These are phyloP conservation scores for Bacidia gigantensis DNA, from an alignment of 495 filamentous ascomycete species.

Conservation along the genomic window DNA sequence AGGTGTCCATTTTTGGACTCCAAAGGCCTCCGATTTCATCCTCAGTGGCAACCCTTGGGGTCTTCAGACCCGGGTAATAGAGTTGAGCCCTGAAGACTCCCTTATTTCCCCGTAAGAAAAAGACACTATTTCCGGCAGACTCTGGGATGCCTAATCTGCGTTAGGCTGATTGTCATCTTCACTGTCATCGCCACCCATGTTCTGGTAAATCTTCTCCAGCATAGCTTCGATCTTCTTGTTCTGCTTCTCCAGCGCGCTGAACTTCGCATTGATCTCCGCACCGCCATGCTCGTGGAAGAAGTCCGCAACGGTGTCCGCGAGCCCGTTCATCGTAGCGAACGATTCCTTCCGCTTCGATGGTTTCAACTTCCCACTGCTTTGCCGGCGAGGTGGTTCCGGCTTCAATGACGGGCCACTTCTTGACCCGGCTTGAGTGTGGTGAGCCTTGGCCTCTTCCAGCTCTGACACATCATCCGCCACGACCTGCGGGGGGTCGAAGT, in stretches of 20 bases:
- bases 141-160: background rate
- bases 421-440: conserved; percentile 21
- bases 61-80: background rate
- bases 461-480: conserved; percentile 38
- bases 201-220: conserved; percentile 17
- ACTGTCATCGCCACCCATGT: conserved; percentile 12
- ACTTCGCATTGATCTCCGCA: conserved; percentile 14
- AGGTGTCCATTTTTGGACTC: background rate
- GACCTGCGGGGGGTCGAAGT: conserved; percentile 47
- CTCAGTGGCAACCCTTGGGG: background rate
- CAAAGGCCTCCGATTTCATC: no score
- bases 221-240: conserved; percentile 23
- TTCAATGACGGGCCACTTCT: conserved; percentile 14
- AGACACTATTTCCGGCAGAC: background rate
- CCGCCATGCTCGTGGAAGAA: conserved; percentile 18
- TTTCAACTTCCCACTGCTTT: conserved; percentile 2
- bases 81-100: background rate
- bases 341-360: conserved; percentile 18
- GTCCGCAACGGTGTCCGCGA: conserved; percentile 16
- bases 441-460: conserved; percentile 28
- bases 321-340: conserved; percentile 19
- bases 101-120: background rate
- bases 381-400: conserved; percentile 3
- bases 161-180: conserved; percentile 1
- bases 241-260: conserved; percentile 22